Evolutionary conservation across 164 flowering plant genomes (phyloP).

Genomic region (Vitis labrusca): DNA sequence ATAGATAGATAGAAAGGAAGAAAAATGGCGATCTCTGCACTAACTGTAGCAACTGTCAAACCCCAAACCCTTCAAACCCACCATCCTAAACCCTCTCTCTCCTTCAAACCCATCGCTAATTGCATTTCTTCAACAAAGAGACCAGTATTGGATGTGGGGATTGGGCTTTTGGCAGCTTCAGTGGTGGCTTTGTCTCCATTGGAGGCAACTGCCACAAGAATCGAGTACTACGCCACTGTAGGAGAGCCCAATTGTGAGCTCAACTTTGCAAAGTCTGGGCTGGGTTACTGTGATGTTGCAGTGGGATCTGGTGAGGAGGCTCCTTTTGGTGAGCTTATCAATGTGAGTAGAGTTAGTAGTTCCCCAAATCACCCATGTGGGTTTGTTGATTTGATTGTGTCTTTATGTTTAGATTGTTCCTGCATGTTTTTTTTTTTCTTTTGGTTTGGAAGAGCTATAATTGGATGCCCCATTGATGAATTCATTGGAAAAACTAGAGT

Average conservation of each 20-base stretch:
- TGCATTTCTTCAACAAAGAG: constrained; percentile 26
- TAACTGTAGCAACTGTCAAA: constrained; percentile 29
- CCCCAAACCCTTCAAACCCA: constrained; percentile 16
- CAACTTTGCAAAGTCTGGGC: constrained; percentile 63
- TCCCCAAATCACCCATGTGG: too few relatives aligned
- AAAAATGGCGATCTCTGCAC: constrained; percentile 41
- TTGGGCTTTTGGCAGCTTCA: constrained; percentile 68
- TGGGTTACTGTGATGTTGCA: constrained; percentile 74
- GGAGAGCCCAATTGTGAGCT: constrained; percentile 76
- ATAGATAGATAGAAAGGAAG: neutral
- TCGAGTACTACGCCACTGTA: constrained; percentile 84
- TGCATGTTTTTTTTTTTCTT: neutral
- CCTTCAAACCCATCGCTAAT: constrained; percentile 13
- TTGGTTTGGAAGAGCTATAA: neutral
- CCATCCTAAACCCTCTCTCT: constrained; percentile 12
- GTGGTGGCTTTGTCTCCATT: constrained; percentile 45
- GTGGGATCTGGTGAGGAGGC: constrained; percentile 65
- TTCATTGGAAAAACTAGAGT: neutral
- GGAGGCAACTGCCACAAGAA: constrained; percentile 79
- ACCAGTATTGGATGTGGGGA: constrained; percentile 34
- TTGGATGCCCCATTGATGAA: neutral
- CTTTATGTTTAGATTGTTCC: neutral
- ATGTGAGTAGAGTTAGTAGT: constrained; percentile 44
- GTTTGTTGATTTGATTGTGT: neutral
- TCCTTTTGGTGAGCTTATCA: constrained; percentile 70